Percentiles rank a stretch among this genome's conserved stretches.
phyloP scores from a whole-genome alignment of 257 asterid species.

The Salvia hispanica region DNA sequence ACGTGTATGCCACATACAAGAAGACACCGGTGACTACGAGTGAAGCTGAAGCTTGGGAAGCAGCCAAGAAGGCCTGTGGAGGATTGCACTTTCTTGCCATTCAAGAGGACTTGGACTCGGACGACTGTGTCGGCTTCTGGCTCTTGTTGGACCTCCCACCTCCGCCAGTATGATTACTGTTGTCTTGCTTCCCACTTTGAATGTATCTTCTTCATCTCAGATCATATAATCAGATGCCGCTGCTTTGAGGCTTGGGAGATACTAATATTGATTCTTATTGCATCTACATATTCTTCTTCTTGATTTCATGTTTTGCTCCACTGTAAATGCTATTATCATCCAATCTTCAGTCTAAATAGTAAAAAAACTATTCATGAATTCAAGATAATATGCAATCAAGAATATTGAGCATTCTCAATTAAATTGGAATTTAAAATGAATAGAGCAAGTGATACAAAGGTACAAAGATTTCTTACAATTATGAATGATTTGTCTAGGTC shows the following conservation, averaged over 20 bases:
- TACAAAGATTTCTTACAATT: not conserved
- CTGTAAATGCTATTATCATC: not conserved
- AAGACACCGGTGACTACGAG: slow-evolving; percentile 62
- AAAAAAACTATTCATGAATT: too few relatives aligned
- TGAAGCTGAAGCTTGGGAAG: slow-evolving; percentile 99
- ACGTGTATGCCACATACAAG: slow-evolving; percentile 76
- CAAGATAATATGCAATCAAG: not conserved
- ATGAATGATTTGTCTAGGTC: slow-evolving; percentile 11
- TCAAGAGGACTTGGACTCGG: slow-evolving; percentile 81
- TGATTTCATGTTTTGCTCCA: not conserved
- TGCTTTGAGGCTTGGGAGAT: slow-evolving; percentile 14
- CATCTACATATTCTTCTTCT: not conserved
- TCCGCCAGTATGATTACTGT: slow-evolving; percentile 64
- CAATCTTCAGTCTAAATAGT: too few relatives aligned
- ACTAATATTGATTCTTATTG: not conserved
- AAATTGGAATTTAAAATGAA: not conserved
- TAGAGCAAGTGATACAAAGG: slow-evolving; percentile 8
- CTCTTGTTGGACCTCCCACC: slow-evolving; percentile 88
- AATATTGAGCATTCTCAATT: not conserved
- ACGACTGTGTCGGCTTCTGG: slow-evolving; percentile 88
- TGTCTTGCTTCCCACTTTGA: not conserved
- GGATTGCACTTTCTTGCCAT: slow-evolving; percentile 93
- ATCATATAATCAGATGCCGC: not conserved
- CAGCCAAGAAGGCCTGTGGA: slow-evolving; percentile 76
- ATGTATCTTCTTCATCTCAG: not conserved